A percentile compares a stretch with the other conserved stretches of the same genome.
phyloP scores from a whole-genome alignment of 23 red algal species.

The Gracilariopsis chorda region DNA sequence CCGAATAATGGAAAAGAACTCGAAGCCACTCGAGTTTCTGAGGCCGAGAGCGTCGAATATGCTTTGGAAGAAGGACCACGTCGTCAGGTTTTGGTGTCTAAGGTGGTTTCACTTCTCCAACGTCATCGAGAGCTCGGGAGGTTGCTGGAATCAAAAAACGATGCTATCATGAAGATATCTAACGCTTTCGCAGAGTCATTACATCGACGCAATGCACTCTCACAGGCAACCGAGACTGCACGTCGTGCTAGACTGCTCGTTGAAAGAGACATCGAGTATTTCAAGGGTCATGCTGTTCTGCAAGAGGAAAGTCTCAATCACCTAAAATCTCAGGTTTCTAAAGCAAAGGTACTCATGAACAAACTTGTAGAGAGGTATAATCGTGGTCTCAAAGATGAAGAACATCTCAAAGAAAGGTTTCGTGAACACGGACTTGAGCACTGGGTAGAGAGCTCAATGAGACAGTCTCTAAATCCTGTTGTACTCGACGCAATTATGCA shows the following conservation, averaged over 20 bases:
- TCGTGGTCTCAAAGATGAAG: background rate
- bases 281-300: background rate
- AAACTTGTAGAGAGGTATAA: background rate
- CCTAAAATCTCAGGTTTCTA: background rate
- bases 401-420: background rate
- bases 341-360: background rate
- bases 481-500: conserved; percentile 53
- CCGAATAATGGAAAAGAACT: no score
- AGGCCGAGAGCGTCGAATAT: no score
- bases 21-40: no score
- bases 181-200: background rate
- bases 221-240: background rate
- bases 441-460: conserved; percentile 30
- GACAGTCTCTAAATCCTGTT: conserved; percentile 14
- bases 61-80: background rate
- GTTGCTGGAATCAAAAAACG: background rate
- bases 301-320: background rate
- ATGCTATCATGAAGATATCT: background rate
- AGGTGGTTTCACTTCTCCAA: background rate
- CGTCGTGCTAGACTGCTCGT: background rate
- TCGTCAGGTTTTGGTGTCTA: background rate
- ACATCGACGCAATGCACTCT: background rate
- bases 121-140: background rate
- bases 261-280: background rate
- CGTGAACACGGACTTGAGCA: conserved; percentile 35